phyloP scores from a whole-genome alignment of 2,329 filamentous ascomycete species.

The Akanthomyces muscarius region DNA sequence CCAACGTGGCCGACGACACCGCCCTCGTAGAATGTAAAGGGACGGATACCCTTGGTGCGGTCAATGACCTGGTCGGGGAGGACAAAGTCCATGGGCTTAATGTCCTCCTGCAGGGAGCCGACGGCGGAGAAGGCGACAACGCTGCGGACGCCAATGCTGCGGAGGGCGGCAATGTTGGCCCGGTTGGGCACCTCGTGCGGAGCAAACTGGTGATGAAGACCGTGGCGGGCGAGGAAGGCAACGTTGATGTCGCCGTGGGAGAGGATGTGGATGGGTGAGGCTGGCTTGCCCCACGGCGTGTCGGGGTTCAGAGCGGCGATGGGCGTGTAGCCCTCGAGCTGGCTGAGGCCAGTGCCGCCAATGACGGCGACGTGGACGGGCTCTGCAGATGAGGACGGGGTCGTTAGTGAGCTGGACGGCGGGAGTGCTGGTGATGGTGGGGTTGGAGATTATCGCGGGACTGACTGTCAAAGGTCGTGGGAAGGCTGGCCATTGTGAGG shows the following conservation, averaged over 20 bases:
- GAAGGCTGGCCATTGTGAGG: conserved; percentile 48
- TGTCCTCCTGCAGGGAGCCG: conserved; percentile 84
- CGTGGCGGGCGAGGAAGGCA: conserved; percentile 93
- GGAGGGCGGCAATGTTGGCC: conserved; percentile 97
- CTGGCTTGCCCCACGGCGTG: conserved; percentile 86
- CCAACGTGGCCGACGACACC: conserved; percentile 92
- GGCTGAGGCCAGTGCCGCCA: conserved; percentile 86
- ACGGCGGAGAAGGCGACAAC: conserved; percentile 95
- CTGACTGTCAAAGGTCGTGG: conserved; percentile 56
- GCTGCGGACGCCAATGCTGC: conserved; percentile 81
- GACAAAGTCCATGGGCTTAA: conserved; percentile 94
- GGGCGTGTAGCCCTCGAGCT: conserved; percentile 81
- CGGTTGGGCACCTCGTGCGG: conserved; percentile 93
- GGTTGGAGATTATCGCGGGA: conserved; percentile 15
- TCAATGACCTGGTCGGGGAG: conserved; percentile 96
- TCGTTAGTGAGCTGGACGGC: conserved; percentile 9
- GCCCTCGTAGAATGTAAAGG: conserved; percentile 92
- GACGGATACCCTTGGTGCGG: conserved; percentile 89
- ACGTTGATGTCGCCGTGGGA: conserved; percentile 78
- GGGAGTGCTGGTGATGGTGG: not conserved
- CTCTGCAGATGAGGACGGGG: conserved; percentile 36
- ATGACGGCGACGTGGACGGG: conserved; percentile 83
- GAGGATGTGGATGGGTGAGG: conserved; percentile 76
- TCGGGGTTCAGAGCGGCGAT: conserved; percentile 70
- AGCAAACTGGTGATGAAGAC: conserved; percentile 79